Base-by-base conservation (phyloP, 2,329 filamentous ascomycete species). In the Pseudocercospora vitis region DNA sequence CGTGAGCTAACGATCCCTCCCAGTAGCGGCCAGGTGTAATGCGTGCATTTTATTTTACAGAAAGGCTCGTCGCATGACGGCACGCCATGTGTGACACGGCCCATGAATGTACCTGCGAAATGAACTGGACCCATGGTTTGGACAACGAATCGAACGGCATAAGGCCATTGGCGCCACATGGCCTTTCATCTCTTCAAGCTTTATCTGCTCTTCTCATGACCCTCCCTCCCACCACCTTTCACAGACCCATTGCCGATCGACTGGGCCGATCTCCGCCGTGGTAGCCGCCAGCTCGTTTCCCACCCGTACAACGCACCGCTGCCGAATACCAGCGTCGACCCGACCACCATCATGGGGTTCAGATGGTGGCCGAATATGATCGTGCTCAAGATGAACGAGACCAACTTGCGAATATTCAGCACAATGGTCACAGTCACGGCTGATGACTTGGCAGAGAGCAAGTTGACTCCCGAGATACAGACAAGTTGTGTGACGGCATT, bases 361-460 rank as follows among this genome's bases (percentile, higher is more conserved):
- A 99, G 77, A 32, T 81, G 74, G 69, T 99, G 96, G 4, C 92
- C 94, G 73, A 99, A 99, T 1, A 99, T 73, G 81, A 91, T 92
- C 55, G 97, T 95, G 64, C 91, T 96, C 54, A 97, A 71, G 57
- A 97, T 76, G 56, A 97, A 81, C 65, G 91, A 96, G 51, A 96
- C 87, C 16, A 99, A 78, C 73, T 99, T 99, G 63, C 94, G 83
- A 56, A 99, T 88, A 70, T 97, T 99, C 56, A 99, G 78, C 44
- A 97, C 91, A 64, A 99, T 95, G 1, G 92, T 96, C 19, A 99
- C 94, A 0, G 94, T 97, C 51, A 99, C 80, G 0, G 94, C 95
- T 3, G 91, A 92, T 3, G 89, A 89, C 50, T 86, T 87, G 0
- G 92, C 89, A 1, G 89, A 91, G 3, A 99, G 79, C n/a, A 96